Conservation (phyloP, 768 basidiomycete species). For the Hypholoma sublateritium region DNA sequence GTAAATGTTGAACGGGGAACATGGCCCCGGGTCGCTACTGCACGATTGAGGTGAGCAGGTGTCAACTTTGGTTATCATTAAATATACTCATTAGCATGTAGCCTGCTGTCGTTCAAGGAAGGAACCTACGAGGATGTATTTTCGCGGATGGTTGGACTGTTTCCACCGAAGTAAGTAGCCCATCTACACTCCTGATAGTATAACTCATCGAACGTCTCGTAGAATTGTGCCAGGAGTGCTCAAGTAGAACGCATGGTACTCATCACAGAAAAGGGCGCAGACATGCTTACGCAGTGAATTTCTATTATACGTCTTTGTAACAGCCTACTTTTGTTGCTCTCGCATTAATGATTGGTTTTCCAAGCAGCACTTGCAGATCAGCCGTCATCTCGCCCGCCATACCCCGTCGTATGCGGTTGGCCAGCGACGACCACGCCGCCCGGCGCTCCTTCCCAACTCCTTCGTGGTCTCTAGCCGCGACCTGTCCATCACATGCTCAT, state of each 20-base stretch:
- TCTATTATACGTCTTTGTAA: conserved; percentile 12
- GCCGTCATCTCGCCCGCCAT: conserved; percentile 81
- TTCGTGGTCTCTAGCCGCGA: conserved; percentile 14
- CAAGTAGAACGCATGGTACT: conserved; percentile 90
- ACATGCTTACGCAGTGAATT: conserved; percentile 61
- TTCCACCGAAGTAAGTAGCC: conserved; percentile 69
- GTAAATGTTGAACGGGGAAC: conserved; percentile 77
- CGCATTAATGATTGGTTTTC: conserved; percentile 62
- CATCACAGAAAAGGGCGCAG: conserved; percentile 76
- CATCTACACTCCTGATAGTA: neutral
- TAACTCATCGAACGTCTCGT: neutral
- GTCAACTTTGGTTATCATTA: neutral
- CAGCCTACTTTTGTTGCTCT: conserved; percentile 31
- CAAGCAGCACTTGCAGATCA: conserved; percentile 67
- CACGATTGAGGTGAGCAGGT: conserved; percentile 74
- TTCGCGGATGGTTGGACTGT: conserved; percentile 94
- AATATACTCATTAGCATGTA: conserved; percentile 22
- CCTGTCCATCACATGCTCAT: conserved; percentile 41
- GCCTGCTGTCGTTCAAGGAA: conserved; percentile 80
- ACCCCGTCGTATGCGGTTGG: conserved; percentile 67
- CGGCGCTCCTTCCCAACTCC: no score
- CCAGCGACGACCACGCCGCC: conserved; percentile 50
- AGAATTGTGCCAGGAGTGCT: conserved; percentile 82
- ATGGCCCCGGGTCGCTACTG: conserved; percentile 90
- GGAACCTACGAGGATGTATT: conserved; percentile 64